These are phyloP conservation scores for Puccinia polysora DNA, from an alignment of 1,284 basidiomycete genomes.

Conservation along the genomic window DNA sequence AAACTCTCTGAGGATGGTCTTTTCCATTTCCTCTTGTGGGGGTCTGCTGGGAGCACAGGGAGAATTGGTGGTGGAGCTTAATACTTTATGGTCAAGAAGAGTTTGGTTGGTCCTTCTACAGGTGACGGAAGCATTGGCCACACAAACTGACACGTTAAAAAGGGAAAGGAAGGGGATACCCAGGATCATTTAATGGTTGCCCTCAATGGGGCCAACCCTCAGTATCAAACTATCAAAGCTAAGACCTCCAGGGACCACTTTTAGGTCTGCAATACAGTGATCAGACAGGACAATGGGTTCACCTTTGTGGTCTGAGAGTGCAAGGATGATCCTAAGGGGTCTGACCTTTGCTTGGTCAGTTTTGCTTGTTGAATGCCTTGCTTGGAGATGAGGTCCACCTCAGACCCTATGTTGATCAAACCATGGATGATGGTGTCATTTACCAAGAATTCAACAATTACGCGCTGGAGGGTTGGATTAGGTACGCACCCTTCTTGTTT, in stretches of 20 bases:
- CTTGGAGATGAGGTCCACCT: neutral
- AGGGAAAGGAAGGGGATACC: slow-evolving; percentile 6
- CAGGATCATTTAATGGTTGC: neutral
- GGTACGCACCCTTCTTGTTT: neutral
- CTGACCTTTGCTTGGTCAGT: too few relatives aligned
- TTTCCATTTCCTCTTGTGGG: neutral
- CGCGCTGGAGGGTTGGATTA: neutral
- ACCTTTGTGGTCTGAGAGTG: neutral
- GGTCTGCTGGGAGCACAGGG: too few relatives aligned
- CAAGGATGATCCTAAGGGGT: neutral
- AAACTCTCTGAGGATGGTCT: neutral
- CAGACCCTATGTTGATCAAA: neutral
- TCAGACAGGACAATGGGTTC: neutral
- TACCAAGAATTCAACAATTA: neutral
- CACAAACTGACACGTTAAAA: neutral
- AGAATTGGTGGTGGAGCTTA: neutral
- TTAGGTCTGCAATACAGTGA: neutral
- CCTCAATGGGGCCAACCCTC: neutral
- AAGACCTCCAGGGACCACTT: neutral
- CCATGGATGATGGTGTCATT: neutral
- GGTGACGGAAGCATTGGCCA: neutral
- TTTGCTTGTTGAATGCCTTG: neutral
- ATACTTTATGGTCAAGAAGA: neutral
- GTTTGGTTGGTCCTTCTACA: neutral
- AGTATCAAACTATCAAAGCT: neutral